Conservation (phyloP, 768 basidiomycete genomes). For the Ramaria sp. region DNA sequence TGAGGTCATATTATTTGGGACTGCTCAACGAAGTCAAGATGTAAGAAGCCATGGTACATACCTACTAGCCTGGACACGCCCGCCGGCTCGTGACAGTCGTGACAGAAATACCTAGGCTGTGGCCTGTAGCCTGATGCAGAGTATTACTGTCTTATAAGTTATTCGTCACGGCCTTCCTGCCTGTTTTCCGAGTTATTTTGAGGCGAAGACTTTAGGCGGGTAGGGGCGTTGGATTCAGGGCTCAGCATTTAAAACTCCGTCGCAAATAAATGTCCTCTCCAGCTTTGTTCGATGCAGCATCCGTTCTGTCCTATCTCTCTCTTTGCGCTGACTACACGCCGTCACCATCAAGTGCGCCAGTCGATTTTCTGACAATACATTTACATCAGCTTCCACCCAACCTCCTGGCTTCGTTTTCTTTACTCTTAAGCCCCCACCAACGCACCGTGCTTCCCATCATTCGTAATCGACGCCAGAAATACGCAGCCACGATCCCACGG, state of each 20-base stretch:
- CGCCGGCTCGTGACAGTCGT: too few relatives aligned
- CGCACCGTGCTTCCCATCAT: constrained; percentile 53
- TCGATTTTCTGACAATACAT: constrained; percentile 53
- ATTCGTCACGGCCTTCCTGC: too few relatives aligned
- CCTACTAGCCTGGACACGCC: too few relatives aligned
- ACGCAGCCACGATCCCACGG: constrained; percentile 41
- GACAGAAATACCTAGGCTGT: too few relatives aligned
- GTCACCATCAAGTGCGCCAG: constrained; percentile 44
- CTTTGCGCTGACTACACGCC: constrained; percentile 50
- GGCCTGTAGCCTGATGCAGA: too few relatives aligned
- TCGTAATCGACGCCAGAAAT: constrained; percentile 64
- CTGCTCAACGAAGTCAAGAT: too few relatives aligned
- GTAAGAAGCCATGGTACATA: too few relatives aligned
- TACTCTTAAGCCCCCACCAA: constrained; percentile 44
- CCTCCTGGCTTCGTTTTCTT: constrained; percentile 35
- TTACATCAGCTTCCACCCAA: constrained; percentile 58
- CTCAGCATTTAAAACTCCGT: not conserved
- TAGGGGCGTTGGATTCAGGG: too few relatives aligned
- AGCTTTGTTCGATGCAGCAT: constrained; percentile 10
- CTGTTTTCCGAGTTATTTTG: too few relatives aligned
- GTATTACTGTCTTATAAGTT: too few relatives aligned
- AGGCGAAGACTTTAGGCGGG: too few relatives aligned
- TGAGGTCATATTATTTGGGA: too few relatives aligned
- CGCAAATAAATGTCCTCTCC: not conserved
- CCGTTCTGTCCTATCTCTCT: constrained; percentile 40